A percentile compares a stretch with the other conserved stretches of the same genome.
phyloP scores from a whole-genome alignment of 768 basidiomycete genomes.

The Phlebiopsis flavidoalba region DNA sequence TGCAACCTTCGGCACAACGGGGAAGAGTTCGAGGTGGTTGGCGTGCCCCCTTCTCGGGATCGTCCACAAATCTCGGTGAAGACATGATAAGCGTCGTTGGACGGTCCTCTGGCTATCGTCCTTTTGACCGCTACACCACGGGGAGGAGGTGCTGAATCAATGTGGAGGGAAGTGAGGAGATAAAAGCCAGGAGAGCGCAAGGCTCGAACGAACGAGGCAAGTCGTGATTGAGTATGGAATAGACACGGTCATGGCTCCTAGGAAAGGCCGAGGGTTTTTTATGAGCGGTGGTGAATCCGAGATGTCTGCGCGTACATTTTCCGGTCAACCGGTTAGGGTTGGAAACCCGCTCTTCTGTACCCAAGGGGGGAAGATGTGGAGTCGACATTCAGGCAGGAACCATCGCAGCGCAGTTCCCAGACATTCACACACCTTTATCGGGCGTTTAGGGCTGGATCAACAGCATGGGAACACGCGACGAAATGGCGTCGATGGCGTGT shows the following conservation, averaged over 20 bases:
- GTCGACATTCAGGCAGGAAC: constrained; percentile 14
- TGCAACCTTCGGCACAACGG: constrained; percentile 1
- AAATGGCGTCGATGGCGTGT: constrained; percentile 3
- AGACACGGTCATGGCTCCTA: constrained; percentile 17
- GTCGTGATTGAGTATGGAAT: constrained; percentile 18
- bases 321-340: constrained; percentile 18
- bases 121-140: background rate
- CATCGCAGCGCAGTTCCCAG: constrained; percentile 7
- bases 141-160: constrained; percentile 12
- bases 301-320: constrained; percentile 23
- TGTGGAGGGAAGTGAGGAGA: constrained; percentile 8
- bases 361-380: constrained; percentile 15
- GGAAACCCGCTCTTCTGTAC: constrained; percentile 16
- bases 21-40: constrained; percentile 15
- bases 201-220: constrained; percentile 17
- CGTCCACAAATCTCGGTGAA: constrained; percentile 15
- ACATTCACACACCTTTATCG: constrained; percentile 22
- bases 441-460: constrained; percentile 7
- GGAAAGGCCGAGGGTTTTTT: constrained; percentile 25
- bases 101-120: background rate
- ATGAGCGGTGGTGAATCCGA: constrained; percentile 25
- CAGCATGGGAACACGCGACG: constrained; percentile 9
- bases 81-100: background rate
- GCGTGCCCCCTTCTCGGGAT: constrained; percentile 26
- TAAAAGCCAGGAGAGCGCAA: constrained; percentile 9